Base-by-base conservation (phyloP, 2,329 filamentous ascomycete species). In the Pyrenochaeta sp. region DNA sequence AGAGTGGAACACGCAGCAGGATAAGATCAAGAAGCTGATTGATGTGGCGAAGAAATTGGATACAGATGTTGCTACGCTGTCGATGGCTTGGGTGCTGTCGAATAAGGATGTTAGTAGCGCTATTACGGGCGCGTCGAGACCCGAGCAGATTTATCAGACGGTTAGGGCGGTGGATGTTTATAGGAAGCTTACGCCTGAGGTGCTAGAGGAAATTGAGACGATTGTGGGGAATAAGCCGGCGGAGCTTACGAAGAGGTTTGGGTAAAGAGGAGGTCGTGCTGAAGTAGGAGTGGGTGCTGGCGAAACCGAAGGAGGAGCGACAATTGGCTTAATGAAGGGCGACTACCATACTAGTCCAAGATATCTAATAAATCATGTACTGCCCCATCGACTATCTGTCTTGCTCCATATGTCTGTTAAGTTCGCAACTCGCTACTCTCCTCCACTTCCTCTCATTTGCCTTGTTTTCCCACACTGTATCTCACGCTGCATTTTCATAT, bases 11-110 rank as follows among this genome's bases (percentile, higher is more conserved):
- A 78, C 76, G 51, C 74, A 86, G 50, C 80, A 91, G 59, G 80
- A 86, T 62, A 85, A 85, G 74, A 86, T 91, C 51, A 85, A 58
- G 40, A 60, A 65, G 34, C 55, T 80, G 44, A 73, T 75, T 50
- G 61, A 61, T 50, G 83, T 93, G 62, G 90, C 90, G 2, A 83
- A 90, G 53, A 83, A 82, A 66, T 79, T 92, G 40, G 87, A 84
- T 12, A 81, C 88, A 58, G 86, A 85, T 48, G 81, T 85, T 45
- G 81, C 72, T 24, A 68, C 66, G 2, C 48, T 78, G 65, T 62
- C 65, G 24, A 69, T 77, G 68, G 76, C 76, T 45, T 78, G 75
- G 75, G 73, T 76, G 34, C 50, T 77, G 37, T 68, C 61, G 22
- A 78, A 77, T 54, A 58, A 66, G 55, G 59, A 73, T 49, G 71